Conservation (phyloP, 2,329 filamentous ascomycete genomes). For the Teratosphaeriaceae sp. region DNA sequence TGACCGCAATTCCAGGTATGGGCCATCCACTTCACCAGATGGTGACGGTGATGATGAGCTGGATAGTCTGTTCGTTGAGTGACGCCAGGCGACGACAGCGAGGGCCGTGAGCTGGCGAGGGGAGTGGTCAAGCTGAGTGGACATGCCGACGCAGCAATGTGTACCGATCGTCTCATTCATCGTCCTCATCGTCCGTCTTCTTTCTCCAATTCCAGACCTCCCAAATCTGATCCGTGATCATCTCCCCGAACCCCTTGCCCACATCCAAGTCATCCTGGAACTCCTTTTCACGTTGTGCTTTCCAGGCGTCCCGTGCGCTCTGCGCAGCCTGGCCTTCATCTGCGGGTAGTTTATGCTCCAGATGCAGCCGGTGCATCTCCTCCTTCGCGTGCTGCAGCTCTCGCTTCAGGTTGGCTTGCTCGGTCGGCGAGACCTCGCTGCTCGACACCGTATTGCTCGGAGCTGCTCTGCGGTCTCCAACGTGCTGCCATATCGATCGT, state of each 20-base stretch:
- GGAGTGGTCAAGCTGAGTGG: not conserved
- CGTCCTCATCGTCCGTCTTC: conserved; percentile 23
- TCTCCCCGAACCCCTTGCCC: conserved; percentile 31
- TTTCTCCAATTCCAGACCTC: conserved; percentile 32
- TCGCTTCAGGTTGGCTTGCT: conserved; percentile 9
- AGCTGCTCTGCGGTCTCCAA: conserved; percentile 9
- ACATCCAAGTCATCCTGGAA: conserved; percentile 36
- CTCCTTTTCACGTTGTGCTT: conserved; percentile 35
- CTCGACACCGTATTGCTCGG: conserved; percentile 3
- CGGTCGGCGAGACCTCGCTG: conserved; percentile 3
- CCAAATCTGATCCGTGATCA: conserved; percentile 34
- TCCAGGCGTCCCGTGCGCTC: conserved; percentile 39
- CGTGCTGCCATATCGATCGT: conserved; percentile 25
- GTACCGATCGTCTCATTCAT: not conserved
- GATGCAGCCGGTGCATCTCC: conserved; percentile 9
- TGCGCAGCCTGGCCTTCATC: conserved; percentile 7
- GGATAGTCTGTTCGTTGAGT: not conserved
- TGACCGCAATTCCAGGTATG: not conserved
- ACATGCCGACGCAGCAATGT: too few relatives aligned
- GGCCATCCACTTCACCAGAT: not conserved
- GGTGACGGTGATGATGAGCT: not conserved
- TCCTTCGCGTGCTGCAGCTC: conserved; percentile 8
- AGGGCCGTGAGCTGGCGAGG: not conserved
- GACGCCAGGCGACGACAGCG: too few relatives aligned
- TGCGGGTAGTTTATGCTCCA: not conserved